A percentile compares a stretch with the other conserved stretches of the same genome.
phyloP scores from a whole-genome alignment of 2,329 filamentous ascomycete genomes.

The Rachicladosporium sp. region DNA sequence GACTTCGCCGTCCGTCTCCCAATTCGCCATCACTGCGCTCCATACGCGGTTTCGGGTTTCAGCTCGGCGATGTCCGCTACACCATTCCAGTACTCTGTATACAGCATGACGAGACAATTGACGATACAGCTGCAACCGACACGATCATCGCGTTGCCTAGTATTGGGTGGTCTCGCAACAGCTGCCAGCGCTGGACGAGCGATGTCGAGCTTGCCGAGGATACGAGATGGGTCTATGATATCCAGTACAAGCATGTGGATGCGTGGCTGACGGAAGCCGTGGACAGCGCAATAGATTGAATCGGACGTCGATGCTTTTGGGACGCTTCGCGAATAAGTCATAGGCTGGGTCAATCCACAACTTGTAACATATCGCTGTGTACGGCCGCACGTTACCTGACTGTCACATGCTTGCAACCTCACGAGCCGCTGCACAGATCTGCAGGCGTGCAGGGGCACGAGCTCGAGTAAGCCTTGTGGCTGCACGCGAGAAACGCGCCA shows the following conservation, averaged over 20 bases:
- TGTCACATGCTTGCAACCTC: no score
- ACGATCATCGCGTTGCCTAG: slow-evolving; percentile 21
- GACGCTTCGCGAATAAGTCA: no score
- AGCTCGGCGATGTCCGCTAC: slow-evolving; percentile 26
- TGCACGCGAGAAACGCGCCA: no score
- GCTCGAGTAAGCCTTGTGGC: no score
- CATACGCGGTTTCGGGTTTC: slow-evolving; percentile 9
- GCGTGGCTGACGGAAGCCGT: not conserved
- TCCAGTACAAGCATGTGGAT: slow-evolving; percentile 9
- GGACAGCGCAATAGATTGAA: not conserved
- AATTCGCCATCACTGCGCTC: not conserved
- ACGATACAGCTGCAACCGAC: slow-evolving; percentile 2
- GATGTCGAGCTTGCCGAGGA: not conserved
- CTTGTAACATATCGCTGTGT: no score
- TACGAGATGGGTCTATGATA: slow-evolving; percentile 11
- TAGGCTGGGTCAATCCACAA: no score
- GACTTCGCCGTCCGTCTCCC: not conserved
- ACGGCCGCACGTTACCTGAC: no score
- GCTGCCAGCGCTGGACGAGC: slow-evolving; percentile 4
- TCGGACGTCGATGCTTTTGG: no score
- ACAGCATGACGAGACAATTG: not conserved
- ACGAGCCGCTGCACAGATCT: no score
- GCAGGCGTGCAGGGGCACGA: no score
- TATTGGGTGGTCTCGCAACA: slow-evolving; percentile 12
- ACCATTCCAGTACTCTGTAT: slow-evolving; percentile 27